Conservation (phyloP, 768 basidiomycete species). For the Mycena alexandri region DNA sequence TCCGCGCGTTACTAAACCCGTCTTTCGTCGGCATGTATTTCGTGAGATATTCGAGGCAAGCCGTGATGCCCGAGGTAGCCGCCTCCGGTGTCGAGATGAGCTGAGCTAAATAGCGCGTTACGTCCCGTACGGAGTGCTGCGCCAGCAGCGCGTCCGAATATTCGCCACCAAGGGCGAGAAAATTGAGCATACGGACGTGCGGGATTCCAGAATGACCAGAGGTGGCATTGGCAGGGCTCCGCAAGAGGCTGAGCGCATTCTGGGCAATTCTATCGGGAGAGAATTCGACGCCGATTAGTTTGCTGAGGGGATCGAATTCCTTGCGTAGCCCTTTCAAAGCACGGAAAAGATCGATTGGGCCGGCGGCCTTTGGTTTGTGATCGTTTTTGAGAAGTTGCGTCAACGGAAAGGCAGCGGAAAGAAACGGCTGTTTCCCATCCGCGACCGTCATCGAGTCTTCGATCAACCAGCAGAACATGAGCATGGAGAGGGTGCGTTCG, state of each 20-base stretch:
- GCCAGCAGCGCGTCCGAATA: conserved; percentile 11
- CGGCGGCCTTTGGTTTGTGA: no score
- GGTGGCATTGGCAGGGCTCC: not conserved
- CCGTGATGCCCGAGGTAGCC: not conserved
- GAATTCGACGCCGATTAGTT: no score
- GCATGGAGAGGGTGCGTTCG: no score
- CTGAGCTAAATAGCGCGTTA: not conserved
- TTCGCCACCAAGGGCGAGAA: not conserved
- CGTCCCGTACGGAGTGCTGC: conserved; percentile 7
- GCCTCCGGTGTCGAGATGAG: not conserved
- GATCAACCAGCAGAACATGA: no score
- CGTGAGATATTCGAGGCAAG: not conserved
- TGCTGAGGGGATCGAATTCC: no score
- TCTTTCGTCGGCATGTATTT: not conserved
- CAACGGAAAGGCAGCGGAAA: no score
- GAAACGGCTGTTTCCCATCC: not conserved
- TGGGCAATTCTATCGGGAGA: no score
- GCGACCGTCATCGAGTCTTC: not conserved
- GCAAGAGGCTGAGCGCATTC: conserved; percentile 1
- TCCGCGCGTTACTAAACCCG: not conserved
- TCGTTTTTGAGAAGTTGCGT: no score
- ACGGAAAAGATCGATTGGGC: no score
- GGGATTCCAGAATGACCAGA: not conserved
- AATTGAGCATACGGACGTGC: conserved; percentile 1
- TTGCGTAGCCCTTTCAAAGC: no score